Evolutionary conservation across 306 rosid genomes (phyloP), one percentile per base, ranked within the genome.

Genomic region (Gleditsia sinensis): DNA sequence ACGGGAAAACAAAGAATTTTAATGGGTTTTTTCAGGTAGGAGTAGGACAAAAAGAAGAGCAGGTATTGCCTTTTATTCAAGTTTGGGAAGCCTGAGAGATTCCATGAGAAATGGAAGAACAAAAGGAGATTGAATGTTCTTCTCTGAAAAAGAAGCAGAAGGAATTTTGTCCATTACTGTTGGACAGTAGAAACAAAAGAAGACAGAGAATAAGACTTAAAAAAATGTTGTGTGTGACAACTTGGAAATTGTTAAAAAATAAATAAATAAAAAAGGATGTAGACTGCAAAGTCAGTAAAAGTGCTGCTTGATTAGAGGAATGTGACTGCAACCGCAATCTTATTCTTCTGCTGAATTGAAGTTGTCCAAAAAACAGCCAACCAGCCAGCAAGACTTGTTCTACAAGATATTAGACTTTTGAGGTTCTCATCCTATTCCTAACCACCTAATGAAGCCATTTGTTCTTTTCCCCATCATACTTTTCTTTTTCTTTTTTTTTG

Each of bases 251-350:
- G 71, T n/a, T n/a, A n/a, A n/a, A n/a, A n/a, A n/a, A n/a, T n/a
- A n/a, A n/a, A n/a, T n/a, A n/a, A n/a, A n/a, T 69, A 34, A 72
- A 42, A 73, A 34, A 45, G 11, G 5, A 12, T 3, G 57, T 21
- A 21, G 14, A 33, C n/a, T 67, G 69, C 24, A 42, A 37, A 76
- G 68, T 74, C 27, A 75, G 74, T 45, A 80, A 72, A 76, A 58
- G 71, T 72, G 55, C 5, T 33, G 76, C 80, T 80, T 83, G 84
- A 83, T 83, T 83, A 67, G 67, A 80, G 82, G 84, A 76, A 80
- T 75, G 57, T 80, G 73, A 80, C 54, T 59, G 49, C 42, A 72
- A 54, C 27, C 45, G 72, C 77, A 72, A 72, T 67, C 75, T 62
- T 56, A 72, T 3, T 39, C n/a, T 73, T 56, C 59, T 60, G 84